Evolutionary conservation across 768 basidiomycete genomes (phyloP).

Genomic region (Crassisporium funariophilum): DNA sequence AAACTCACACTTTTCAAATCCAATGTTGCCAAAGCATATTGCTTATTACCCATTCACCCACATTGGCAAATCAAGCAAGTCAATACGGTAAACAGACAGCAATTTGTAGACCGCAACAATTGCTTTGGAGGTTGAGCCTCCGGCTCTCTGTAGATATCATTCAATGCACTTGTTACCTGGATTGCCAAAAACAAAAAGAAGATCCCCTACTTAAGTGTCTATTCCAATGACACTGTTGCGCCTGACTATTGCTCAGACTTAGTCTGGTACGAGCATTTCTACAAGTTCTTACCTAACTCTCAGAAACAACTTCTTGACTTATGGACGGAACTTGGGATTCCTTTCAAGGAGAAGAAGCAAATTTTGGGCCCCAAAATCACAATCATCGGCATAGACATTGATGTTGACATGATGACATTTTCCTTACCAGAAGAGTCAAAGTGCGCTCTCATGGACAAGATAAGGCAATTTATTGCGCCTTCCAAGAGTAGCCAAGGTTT

Average conservation of each 20-base stretch:
- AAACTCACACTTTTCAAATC: slow-evolving; percentile 28
- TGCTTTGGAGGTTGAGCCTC: slow-evolving; percentile 27
- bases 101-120: slow-evolving; percentile 25
- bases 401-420: slow-evolving; percentile 27
- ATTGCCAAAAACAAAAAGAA: slow-evolving; percentile 43
- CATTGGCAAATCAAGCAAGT: slow-evolving; percentile 46
- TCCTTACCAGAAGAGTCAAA: background rate
- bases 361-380: slow-evolving; percentile 26
- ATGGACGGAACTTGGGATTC: slow-evolving; percentile 42
- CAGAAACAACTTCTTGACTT: slow-evolving; percentile 13
- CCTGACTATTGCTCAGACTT: background rate
- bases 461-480: slow-evolving; percentile 2
- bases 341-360: slow-evolving; percentile 43
- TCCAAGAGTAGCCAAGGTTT: background rate
- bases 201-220: slow-evolving; percentile 8
- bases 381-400: slow-evolving; percentile 42
- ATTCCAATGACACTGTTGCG: background rate
- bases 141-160: slow-evolving; percentile 24
- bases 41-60: slow-evolving; percentile 36
- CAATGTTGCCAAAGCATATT: slow-evolving; percentile 39
- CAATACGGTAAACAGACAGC: slow-evolving; percentile 18
- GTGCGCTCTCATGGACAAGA: background rate
- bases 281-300: background rate
- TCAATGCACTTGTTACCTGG: slow-evolving; percentile 38
- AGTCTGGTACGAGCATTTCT: background rate